Conservation (phyloP, 768 basidiomycete species). For the Cyclocybe aegerita region DNA sequence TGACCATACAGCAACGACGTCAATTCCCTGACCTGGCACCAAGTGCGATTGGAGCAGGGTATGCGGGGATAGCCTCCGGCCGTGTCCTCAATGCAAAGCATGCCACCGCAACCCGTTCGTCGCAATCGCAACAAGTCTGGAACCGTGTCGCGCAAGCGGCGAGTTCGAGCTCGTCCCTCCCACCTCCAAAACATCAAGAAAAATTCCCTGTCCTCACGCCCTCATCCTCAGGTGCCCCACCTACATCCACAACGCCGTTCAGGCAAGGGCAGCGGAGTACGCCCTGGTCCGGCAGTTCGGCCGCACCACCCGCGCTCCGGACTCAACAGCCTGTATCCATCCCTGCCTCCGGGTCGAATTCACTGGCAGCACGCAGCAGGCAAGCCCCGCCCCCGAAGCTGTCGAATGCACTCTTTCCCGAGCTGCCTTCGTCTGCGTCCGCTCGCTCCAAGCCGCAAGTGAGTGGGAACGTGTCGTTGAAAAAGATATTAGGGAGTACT, state of each 20-base stretch:
- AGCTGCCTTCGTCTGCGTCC: slow-evolving; percentile 50
- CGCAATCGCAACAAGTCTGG: slow-evolving; percentile 69
- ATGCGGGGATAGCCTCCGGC: slow-evolving; percentile 78
- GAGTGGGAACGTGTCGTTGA: slow-evolving; percentile 64
- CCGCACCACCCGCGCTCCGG: slow-evolving; percentile 18
- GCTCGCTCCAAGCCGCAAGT: slow-evolving; percentile 47
- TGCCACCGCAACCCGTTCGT: slow-evolving; percentile 58
- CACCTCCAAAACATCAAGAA: slow-evolving; percentile 23
- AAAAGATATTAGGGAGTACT: slow-evolving; percentile 61
- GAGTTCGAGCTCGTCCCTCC: slow-evolving; percentile 33
- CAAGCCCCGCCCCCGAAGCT: slow-evolving; percentile 41
- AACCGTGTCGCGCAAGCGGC: slow-evolving; percentile 89
- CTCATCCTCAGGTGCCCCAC: slow-evolving; percentile 12
- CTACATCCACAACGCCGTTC: slow-evolving; percentile 21
- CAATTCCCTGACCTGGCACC: slow-evolving; percentile 81
- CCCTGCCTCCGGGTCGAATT: not conserved
- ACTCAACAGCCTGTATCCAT: slow-evolving; percentile 8
- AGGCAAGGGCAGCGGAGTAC: slow-evolving; percentile 53
- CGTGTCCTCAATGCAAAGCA: slow-evolving; percentile 85
- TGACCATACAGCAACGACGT: slow-evolving; percentile 63
- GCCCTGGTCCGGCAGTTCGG: slow-evolving; percentile 54
- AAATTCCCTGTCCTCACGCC: slow-evolving; percentile 35
- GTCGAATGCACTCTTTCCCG: slow-evolving; percentile 64
- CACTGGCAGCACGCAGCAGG: slow-evolving; percentile 2
- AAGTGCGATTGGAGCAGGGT: slow-evolving; percentile 57